Evolutionary conservation across 2,329 filamentous ascomycete species (phyloP).

Genomic region (Bertia moriformis): DNA sequence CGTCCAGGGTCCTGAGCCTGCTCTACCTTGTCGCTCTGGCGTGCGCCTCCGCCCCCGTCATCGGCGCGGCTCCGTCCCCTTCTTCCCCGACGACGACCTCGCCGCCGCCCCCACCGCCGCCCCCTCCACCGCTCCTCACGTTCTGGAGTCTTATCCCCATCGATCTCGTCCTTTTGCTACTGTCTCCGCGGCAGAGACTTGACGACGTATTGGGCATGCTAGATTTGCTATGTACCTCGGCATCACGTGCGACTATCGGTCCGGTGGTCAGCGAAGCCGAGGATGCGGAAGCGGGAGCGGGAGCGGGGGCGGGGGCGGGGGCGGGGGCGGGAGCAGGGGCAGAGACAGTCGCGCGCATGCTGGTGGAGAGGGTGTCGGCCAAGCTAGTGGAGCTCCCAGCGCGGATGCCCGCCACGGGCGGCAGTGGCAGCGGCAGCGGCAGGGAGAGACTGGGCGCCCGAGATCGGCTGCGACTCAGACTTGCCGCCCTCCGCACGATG

Average conservation of each 20-base stretch:
- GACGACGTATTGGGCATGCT: not conserved
- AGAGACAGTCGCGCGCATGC: not conserved
- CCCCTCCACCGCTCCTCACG: too few relatives aligned
- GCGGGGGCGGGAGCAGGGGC: too few relatives aligned
- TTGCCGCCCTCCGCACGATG: not conserved
- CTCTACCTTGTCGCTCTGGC: not conserved
- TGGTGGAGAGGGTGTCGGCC: not conserved
- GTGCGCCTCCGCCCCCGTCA: not conserved
- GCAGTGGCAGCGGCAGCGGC: too few relatives aligned
- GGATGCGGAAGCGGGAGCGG: not conserved
- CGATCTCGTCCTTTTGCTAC: not conserved
- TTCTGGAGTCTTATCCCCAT: not conserved
- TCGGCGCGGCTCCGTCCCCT: too few relatives aligned
- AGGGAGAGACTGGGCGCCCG: too few relatives aligned
- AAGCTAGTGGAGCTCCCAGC: not conserved
- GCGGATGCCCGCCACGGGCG: not conserved
- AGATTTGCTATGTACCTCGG: not conserved
- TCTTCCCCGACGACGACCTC: not conserved
- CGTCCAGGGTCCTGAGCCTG: not conserved
- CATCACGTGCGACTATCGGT: not conserved
- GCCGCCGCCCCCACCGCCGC: too few relatives aligned
- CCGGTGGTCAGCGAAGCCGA: not conserved
- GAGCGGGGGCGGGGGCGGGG: too few relatives aligned
- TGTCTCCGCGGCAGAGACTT: not conserved
- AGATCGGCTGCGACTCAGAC: not conserved